Base-by-base conservation (phyloP, 257 asterid genomes). In the Buddleja alternifolia region DNA sequence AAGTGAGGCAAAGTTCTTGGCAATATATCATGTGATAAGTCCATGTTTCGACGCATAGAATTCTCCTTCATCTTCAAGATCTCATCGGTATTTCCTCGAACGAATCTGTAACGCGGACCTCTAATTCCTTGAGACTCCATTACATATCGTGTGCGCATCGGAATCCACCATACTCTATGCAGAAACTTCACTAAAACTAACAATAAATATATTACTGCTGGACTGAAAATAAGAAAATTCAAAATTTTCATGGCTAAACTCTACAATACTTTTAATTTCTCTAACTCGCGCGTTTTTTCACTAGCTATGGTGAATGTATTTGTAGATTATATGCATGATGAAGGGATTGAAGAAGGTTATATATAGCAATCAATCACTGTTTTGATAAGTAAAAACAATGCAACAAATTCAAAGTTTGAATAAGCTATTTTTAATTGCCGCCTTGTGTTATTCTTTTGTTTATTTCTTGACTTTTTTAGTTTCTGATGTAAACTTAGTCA, bases 1-100 rank as follows among this genome's bases (percentile, higher is more conserved):
- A 81, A 72, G 53, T 77, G 81, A 57, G 85, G 83, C 48, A 74
- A 76, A 41, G 70, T 71, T 55, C 83, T 77, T 44, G 78, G 36
- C 10, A 75, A 81, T 23, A 81, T 71, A 46, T 74, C 73, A 59
- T 81, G 82, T 25, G 75, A 70, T 12, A 74, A 36, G 36, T 77
- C 72, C 81, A 74, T 74, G 34, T 75, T 70, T 50, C 50, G 37
- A 0, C 72, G 71, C 69, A 72, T 67, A 37, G 74, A 19, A 46
- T 67, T 60, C 44, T 48, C 69, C 62, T 70, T 77, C 85, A 81
- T 63, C 7, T 29, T 39, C 19, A 69, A 66, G 0, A 81, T 81
- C 44, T 81, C 81, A 41, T 61, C 72, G 45, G 81, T 81, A 62
- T 70, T 74, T 0, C 85, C 85, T 63, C 67, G 70, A 0, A 79